These are phyloP conservation scores for Hamamelis virginiana DNA, from an alignment of 164 flowering plant species.

Conservation along the genomic window DNA sequence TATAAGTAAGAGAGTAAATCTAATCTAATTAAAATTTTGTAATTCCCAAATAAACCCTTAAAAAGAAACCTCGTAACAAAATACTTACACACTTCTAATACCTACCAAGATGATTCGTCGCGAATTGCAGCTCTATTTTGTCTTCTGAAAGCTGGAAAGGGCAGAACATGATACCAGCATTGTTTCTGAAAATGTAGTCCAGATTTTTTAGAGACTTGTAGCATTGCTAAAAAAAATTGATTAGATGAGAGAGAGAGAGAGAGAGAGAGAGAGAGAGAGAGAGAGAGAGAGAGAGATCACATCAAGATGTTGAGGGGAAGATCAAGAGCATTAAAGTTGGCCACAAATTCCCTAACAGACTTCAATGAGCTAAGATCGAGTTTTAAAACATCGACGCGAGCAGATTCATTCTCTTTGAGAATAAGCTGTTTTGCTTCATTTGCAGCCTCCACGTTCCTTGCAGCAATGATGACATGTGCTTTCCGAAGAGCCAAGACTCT, in stretches of 20 bases:
- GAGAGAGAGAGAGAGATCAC: slow-evolving; percentile 44
- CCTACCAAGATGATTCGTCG: slow-evolving; percentile 90
- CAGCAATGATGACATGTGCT: slow-evolving; percentile 81
- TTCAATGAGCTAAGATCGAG: slow-evolving; percentile 81
- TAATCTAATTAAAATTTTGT: too few relatives aligned
- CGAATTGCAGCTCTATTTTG: slow-evolving; percentile 87
- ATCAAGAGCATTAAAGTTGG: slow-evolving; percentile 56
- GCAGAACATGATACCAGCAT: slow-evolving; percentile 96
- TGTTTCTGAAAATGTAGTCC: slow-evolving; percentile 59
- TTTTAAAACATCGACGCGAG: slow-evolving; percentile 57
- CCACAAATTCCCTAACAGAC: slow-evolving; percentile 62
- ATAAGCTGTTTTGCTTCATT: slow-evolving; percentile 62
- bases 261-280: too few relatives aligned
- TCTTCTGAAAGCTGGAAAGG: slow-evolving; percentile 83
- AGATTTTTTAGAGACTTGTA: too few relatives aligned
- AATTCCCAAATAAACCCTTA: too few relatives aligned
- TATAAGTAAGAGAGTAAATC: too few relatives aligned
- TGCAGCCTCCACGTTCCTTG: slow-evolving; percentile 82
- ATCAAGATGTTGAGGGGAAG: slow-evolving; percentile 87
- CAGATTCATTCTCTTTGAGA: slow-evolving; percentile 45
- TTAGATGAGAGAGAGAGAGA: too few relatives aligned
- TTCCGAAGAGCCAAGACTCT: slow-evolving; percentile 78
- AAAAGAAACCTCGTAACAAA: too few relatives aligned
- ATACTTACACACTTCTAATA: background rate
- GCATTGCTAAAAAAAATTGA: too few relatives aligned